A percentile compares a stretch with the other conserved stretches of the same genome.
These are phyloP conservation scores for Pistacia integerrima DNA, from an alignment of 345 rosid genomes.

Conservation along the genomic window DNA sequence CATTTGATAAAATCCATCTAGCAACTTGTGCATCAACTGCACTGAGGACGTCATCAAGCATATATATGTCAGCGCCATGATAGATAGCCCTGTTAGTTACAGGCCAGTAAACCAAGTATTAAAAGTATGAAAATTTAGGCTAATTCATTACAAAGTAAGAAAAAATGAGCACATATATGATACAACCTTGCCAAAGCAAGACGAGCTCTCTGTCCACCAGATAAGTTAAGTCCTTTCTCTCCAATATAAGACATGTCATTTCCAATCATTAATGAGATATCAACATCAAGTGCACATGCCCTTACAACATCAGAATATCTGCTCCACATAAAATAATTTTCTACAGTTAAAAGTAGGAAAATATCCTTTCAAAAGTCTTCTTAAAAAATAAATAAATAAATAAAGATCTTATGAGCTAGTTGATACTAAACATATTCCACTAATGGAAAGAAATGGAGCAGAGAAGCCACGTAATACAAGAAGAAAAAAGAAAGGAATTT, in stretches of 20 bases:
- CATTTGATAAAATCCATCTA: slow-evolving; percentile 70
- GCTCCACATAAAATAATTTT: slow-evolving; percentile 20
- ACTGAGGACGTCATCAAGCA: slow-evolving; percentile 90
- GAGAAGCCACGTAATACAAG: neutral
- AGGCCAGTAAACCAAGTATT: slow-evolving; percentile 6
- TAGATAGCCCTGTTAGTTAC: slow-evolving; percentile 69
- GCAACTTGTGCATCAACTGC: slow-evolving; percentile 98
- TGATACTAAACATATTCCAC: neutral
- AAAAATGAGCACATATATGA: slow-evolving; percentile 16
- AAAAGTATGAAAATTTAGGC: slow-evolving; percentile 12
- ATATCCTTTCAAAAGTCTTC: neutral
- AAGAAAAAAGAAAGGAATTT: neutral
- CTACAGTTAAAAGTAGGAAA: slow-evolving; percentile 1
- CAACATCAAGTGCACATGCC: slow-evolving; percentile 81
- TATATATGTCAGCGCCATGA: slow-evolving; percentile 58
- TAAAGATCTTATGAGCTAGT: too few relatives aligned
- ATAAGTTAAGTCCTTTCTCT: slow-evolving; percentile 87
- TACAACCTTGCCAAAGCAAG: slow-evolving; percentile 89
- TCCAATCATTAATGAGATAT: slow-evolving; percentile 79
- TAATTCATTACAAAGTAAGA: slow-evolving; percentile 8
- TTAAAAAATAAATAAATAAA: neutral
- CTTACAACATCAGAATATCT: slow-evolving; percentile 65
- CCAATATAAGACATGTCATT: slow-evolving; percentile 84
- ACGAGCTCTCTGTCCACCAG: slow-evolving; percentile 97
- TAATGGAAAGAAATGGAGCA: neutral